Evolutionary conservation across 441 rosid species (phyloP), one percentile per base, ranked within the genome.

Genomic region (Arabidopsis lyrata): DNA sequence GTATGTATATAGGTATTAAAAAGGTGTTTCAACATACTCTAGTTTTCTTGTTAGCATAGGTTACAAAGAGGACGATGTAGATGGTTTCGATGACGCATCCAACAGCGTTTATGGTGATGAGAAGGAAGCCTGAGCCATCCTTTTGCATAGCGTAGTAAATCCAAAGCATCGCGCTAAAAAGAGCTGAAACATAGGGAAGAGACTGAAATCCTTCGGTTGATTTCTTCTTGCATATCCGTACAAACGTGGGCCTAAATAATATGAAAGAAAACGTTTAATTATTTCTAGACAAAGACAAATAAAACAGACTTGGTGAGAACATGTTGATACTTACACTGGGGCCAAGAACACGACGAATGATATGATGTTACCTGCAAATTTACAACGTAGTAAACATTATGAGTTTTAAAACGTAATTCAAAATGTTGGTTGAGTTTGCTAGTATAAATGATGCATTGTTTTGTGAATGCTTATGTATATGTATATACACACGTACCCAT

Each of bases 131-230:
- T 52, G 81, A 72, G 13, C 82, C 79, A 34, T 82, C 41, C 47
- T 86, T 82, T 52, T 75, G 76, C 52, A 66, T 68, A 18, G 86
- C 90, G 50, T 88, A 88, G 72, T 85, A 88, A 20, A 86, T 75
- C 93, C 93, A 88, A 42, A 83, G 81, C 86, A 81, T 71, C 3
- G 90, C 82, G 47, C 90, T 86, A 73, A 86, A 81, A n/a, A 85
- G 85, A 0, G 84, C 79, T 15, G 78, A 81, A 38, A 83, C 70
- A 9, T 86, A 88, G 0, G 90, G 92, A 56, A 88, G 56, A 49
- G 86, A 83, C 1, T 83, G 79, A 39, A 86, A 88, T 6, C 92
- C 89, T 72, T 88, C 90, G 0, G 83, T 88, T 0, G 90, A 88
- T 75, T 85, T 86, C 69, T 80, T 86, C 86, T 86, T 86, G 35